phyloP scores from a whole-genome alignment of 2,329 filamentous ascomycete genomes.

The Cladobotryum protrusum region DNA sequence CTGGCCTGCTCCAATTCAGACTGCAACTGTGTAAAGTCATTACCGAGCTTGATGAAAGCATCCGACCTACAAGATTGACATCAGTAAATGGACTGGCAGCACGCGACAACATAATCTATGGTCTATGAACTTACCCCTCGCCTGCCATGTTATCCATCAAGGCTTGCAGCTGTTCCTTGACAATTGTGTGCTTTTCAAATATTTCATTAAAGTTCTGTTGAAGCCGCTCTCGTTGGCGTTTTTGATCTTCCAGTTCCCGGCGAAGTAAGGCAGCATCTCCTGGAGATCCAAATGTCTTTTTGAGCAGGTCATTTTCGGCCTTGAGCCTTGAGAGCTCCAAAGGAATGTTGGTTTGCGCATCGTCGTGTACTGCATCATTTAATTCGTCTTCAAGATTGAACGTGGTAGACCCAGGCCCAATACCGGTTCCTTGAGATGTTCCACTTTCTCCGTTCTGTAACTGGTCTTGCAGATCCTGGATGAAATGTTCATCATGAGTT shows the following conservation, averaged over 20 bases:
- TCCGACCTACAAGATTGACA: conserved; percentile 43
- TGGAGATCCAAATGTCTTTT: conserved; percentile 46
- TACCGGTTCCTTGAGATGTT: conserved; percentile 15
- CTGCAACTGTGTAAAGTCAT: conserved; percentile 37
- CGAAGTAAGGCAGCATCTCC: conserved; percentile 50
- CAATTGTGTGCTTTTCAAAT: conserved; percentile 52
- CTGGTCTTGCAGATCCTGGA: conserved; percentile 56
- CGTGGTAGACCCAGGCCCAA: conserved; percentile 14
- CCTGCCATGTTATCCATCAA: conserved; percentile 45
- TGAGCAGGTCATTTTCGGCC: conserved; percentile 55
- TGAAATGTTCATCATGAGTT: conserved; percentile 46
- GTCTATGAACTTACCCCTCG: conserved; percentile 47
- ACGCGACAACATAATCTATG: not conserved
- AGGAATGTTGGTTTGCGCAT: conserved; percentile 34
- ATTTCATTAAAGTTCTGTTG: conserved; percentile 50
- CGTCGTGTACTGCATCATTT: conserved; percentile 39
- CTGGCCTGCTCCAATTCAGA: conserved; percentile 44
- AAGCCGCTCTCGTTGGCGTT: conserved; percentile 43
- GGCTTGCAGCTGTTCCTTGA: conserved; percentile 51
- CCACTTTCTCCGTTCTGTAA: conserved; percentile 33
- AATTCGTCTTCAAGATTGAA: conserved; percentile 57
- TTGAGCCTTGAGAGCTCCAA: conserved; percentile 53
- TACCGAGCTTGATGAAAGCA: conserved; percentile 46
- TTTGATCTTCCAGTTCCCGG: conserved; percentile 50
- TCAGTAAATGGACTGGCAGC: conserved; percentile 37